Evolutionary conservation across 108 stramenopile species (phyloP), one percentile per base, ranked within the genome.

Genomic region (Schizochytrium sp.): DNA sequence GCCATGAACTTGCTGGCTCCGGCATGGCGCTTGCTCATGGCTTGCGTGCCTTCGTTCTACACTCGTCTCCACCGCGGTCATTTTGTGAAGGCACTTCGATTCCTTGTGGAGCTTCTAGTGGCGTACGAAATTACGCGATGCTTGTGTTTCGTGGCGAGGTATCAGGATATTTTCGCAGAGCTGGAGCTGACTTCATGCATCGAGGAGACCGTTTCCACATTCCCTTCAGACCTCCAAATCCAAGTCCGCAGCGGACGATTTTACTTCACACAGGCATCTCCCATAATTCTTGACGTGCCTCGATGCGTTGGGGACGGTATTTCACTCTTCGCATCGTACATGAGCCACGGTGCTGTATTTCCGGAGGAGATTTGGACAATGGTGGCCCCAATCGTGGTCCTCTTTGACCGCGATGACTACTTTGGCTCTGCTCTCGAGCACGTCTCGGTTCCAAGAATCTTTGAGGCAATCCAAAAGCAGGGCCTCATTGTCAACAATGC

Each of bases 341-440:
- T 83, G 76, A 83, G 76, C 47, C 76, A 83, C 47, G 76, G 76
- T 53, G 76, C 76, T 5, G 10, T 83, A 8, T 55, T 38, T 28
- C 76, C 76, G 15, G 47, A 49, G 47, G 76, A 83, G 47, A 40
- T 83, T 40, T 83, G 76, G 76, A 83, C 53, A 5, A 7, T 83
- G 28, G 53, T 83, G 2, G 47, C 76, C 5, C 76, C 76, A 12
- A 10, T 83, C 15, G 47, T 83, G 28, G 76, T 83, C 50, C 76
- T 83, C 28, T 19, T 83, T 47, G 76, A 83, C 17, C 47, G 53
- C 0, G 47, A 83, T 3, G 53, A 83, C 2, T 13, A 83, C 47
- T n/a, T 83, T 5, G 53, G 28, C 13, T 53, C 5, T 40, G 76
- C 76, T 56, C 76, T 83, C 76, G 53, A 83, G 17, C 5, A 7